phyloP scores from a whole-genome alignment of 352 stramenopile genomes.

The Globisporangium iwayamae region DNA sequence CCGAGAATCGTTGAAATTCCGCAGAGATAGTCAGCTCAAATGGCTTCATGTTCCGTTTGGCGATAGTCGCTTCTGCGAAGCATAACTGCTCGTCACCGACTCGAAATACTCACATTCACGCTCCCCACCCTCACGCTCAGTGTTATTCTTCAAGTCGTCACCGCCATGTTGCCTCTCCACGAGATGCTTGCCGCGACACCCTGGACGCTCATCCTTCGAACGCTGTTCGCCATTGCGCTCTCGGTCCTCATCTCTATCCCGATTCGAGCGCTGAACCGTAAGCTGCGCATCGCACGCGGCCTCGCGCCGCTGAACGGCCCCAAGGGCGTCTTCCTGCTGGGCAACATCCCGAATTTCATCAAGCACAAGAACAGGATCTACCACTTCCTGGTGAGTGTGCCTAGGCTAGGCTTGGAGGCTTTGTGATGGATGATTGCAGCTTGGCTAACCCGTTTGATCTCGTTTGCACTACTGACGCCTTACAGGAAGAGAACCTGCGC shows the following conservation, averaged over 20 bases:
- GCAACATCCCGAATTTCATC: conserved; percentile 51
- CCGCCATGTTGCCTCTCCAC: background rate
- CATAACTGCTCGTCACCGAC: background rate
- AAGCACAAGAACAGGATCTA: conserved; percentile 53
- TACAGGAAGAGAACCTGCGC: conserved; percentile 37
- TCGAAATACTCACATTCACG: too few relatives aligned
- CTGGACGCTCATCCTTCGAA: background rate
- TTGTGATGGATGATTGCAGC: background rate
- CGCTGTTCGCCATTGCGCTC: conserved; percentile 5
- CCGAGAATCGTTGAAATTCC: background rate
- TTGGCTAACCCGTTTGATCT: too few relatives aligned
- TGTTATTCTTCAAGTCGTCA: background rate
- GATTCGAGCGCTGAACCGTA: conserved; percentile 27
- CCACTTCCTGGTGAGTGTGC: conserved; percentile 37
- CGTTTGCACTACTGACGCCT: background rate
- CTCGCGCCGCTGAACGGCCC: conserved; percentile 39
- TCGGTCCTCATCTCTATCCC: background rate
- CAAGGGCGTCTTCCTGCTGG: conserved; percentile 39
- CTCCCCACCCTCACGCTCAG: background rate
- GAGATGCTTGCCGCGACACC: background rate
- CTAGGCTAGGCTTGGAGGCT: too few relatives aligned
- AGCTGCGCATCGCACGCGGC: conserved; percentile 48
- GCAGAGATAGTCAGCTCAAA: background rate
- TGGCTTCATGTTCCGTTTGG: background rate
- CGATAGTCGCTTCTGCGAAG: background rate